Evolutionary conservation across 768 basidiomycete species (phyloP).

Genomic region (Suillus cothurnatus): DNA sequence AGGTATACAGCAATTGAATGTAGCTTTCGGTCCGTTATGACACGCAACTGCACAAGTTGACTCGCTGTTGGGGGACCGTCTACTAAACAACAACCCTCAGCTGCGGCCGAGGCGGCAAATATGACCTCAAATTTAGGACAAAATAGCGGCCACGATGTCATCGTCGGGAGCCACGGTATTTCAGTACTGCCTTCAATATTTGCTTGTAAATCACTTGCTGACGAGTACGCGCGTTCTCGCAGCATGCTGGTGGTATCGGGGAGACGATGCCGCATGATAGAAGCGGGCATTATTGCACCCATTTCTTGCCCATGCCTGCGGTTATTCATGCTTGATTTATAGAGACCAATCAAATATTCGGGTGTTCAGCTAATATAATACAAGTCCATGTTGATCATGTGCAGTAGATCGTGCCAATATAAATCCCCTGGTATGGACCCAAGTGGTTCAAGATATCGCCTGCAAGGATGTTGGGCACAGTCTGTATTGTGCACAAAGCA

Average conservation of each 20-base stretch:
- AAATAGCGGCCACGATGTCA: not conserved
- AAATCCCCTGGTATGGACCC: constrained; percentile 58
- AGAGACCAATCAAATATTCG: not conserved
- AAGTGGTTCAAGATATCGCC: constrained; percentile 57
- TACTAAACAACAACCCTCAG: not conserved
- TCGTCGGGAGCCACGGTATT: not conserved
- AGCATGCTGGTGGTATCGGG: not conserved
- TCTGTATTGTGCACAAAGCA: constrained; percentile 51
- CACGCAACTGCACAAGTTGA: not conserved
- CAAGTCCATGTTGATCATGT: constrained; percentile 21
- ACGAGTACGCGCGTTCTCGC: not conserved
- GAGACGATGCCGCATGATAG: not conserved
- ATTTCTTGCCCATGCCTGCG: too few species aligned
- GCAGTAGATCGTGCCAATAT: constrained; percentile 51
- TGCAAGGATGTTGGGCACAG: constrained; percentile 55
- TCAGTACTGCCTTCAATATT: not conserved
- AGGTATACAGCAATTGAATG: not conserved
- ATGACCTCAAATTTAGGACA: not conserved
- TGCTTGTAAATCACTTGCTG: not conserved
- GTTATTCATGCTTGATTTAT: not conserved
- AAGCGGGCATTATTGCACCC: not conserved
- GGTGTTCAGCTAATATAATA: not conserved
- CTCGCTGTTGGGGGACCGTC: not conserved
- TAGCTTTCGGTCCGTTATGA: not conserved
- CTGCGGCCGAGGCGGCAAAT: not conserved